Evolutionary conservation across 257 asterid species (phyloP).

Genomic region (Lavandula angustifolia): DNA sequence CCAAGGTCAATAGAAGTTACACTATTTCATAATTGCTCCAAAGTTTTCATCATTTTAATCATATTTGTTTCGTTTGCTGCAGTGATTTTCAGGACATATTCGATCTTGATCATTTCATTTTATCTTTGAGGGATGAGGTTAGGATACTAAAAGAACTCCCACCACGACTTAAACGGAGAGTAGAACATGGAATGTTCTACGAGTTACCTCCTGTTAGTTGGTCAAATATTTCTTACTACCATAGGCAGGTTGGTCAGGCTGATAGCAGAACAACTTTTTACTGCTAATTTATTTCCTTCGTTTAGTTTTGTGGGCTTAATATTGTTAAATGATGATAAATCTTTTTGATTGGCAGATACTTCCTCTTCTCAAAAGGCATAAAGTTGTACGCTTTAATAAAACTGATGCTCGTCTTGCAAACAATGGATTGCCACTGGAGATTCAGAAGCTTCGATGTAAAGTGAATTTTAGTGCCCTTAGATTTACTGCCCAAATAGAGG

Average conservation of each 20-base stretch:
- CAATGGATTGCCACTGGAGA: slow-evolving; percentile 46
- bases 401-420: slow-evolving; percentile 62
- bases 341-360: slow-evolving; percentile 44
- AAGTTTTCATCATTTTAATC: neutral
- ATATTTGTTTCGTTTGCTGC: slow-evolving; percentile 28
- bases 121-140: slow-evolving; percentile 69
- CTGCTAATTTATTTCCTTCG: neutral
- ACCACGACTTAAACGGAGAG: slow-evolving; percentile 55
- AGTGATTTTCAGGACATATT: slow-evolving; percentile 76
- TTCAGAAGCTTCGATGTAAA: slow-evolving; percentile 55
- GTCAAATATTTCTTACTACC: slow-evolving; percentile 72
- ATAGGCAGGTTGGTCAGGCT: slow-evolving; percentile 46
- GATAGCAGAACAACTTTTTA: neutral
- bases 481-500: slow-evolving; percentile 50
- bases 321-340: slow-evolving; percentile 5
- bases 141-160: slow-evolving; percentile 67
- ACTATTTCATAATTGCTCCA: neutral
- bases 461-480: slow-evolving; percentile 49
- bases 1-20: slow-evolving; percentile 47
- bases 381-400: slow-evolving; percentile 55
- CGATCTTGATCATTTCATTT: slow-evolving; percentile 61
- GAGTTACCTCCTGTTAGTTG: slow-evolving; percentile 70
- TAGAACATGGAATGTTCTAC: slow-evolving; percentile 48
- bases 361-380: slow-evolving; percentile 52
- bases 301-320: neutral